Base-by-base conservation (phyloP, 306 rosid genomes). In the Malus domestica region DNA sequence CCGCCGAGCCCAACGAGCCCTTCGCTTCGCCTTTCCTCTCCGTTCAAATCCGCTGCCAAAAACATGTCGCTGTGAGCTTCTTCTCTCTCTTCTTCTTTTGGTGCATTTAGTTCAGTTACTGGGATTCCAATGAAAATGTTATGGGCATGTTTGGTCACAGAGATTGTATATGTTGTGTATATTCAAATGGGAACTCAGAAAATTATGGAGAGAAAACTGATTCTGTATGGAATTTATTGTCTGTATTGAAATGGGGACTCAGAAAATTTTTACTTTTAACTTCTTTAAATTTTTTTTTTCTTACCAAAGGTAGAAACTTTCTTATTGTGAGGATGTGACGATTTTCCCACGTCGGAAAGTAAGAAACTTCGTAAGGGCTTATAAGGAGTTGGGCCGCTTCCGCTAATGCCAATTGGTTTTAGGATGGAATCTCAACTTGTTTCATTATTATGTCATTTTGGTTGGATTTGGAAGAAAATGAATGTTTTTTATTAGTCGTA, bases 31-130 rank as follows among this genome's bases (percentile, higher is more conserved):
- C 89, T 67, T 90, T 89, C 59, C 85, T 79, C 33, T 84, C 89
- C 7, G 97, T 92, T 65, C 81, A 86, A 32, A 84, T 94, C 81
- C 86, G 84, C 58, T 94, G 97, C 64, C 88, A 83, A 29, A 90
- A 84, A 84, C 78, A 86, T 75, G 71, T 76, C 51, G 89, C 86
- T 71, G 98, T 94, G 85, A 86, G 88, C 11, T 22, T 66, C 2
- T 60, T 58, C 42, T 62, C 29, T 73, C n/a, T 16, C 58, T 18
- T 2, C 30, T 45, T 14, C 1, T 44, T 40, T 46, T 22, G 1
- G 10, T 33, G 22, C 22, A 63, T 40, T 27, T 67, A 4, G 27
- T 35, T 40, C 16, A 51, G 13, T 20, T 35, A 57, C 23, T 46
- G 51, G 29, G 7, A 46, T 69, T 72, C 22, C 2, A 51, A 51